Conservation (phyloP, 1,139 yeast species). For the Geotrichum citri-aurantii region DNA sequence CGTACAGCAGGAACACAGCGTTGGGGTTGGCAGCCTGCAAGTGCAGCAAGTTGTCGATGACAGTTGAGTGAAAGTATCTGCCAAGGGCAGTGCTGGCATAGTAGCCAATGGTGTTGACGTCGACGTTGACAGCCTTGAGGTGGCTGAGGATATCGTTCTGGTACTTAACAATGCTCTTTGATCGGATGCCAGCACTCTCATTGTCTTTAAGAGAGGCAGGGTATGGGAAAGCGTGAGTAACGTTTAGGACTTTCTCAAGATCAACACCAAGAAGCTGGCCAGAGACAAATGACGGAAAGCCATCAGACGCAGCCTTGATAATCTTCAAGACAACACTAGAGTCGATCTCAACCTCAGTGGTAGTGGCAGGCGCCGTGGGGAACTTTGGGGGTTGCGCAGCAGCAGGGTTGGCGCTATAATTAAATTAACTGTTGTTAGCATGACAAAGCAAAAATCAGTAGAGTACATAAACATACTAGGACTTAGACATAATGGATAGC, state of each 20-base stretch:
- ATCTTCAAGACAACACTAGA: slow-evolving; percentile 57
- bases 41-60: slow-evolving; percentile 61
- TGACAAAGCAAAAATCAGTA: not conserved
- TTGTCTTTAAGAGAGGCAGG: slow-evolving; percentile 45
- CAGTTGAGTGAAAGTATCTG: slow-evolving; percentile 53
- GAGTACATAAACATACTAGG: slow-evolving; percentile 1
- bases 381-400: slow-evolving; percentile 9
- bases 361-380: slow-evolving; percentile 24
- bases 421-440: not conserved
- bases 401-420: not conserved
- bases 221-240: slow-evolving; percentile 59
- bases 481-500: slow-evolving; percentile 6
- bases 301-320: slow-evolving; percentile 66
- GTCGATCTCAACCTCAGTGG: slow-evolving; percentile 32
- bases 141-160: slow-evolving; percentile 63
- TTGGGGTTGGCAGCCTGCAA: slow-evolving; percentile 61
- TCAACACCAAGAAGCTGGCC: slow-evolving; percentile 77
- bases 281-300: slow-evolving; percentile 59
- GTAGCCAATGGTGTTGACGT: slow-evolving; percentile 78
- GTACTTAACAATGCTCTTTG: slow-evolving; percentile 60
- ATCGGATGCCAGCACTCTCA: slow-evolving; percentile 37
- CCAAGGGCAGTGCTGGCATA: slow-evolving; percentile 69
- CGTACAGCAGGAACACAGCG: slow-evolving; percentile 64
- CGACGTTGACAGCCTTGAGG: slow-evolving; percentile 59
- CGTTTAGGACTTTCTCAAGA: slow-evolving; percentile 44